A percentile compares a stretch with the other conserved stretches of the same genome.
These are phyloP conservation scores for Aspergillus latus DNA, from an alignment of 2,329 filamentous ascomycete genomes.

Conservation along the genomic window DNA sequence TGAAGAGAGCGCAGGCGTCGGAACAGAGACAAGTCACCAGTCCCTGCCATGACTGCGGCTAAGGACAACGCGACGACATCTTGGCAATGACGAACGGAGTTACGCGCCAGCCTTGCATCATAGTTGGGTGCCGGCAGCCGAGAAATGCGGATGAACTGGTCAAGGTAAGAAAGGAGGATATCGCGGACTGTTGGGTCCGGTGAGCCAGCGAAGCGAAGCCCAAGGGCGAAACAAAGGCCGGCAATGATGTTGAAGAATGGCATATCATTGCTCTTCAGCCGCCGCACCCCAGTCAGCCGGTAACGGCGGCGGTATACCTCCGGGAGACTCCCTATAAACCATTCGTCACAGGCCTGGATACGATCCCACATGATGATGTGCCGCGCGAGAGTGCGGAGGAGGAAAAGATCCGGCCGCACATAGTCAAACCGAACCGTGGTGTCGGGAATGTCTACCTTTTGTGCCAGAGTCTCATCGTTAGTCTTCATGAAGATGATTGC, in stretches of 20 bases:
- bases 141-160: constrained; percentile 79
- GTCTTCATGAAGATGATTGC: constrained; percentile 97
- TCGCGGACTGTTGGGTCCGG: constrained; percentile 71
- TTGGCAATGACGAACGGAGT: constrained; percentile 86
- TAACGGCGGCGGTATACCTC: constrained; percentile 63
- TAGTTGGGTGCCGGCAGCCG: constrained; percentile 65
- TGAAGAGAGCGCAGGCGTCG: constrained; percentile 84
- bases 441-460: constrained; percentile 90
- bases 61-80: constrained; percentile 79
- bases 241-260: constrained; percentile 91
- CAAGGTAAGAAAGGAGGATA: constrained; percentile 77
- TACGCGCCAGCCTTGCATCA: constrained; percentile 78
- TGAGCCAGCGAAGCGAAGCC: constrained; percentile 72
- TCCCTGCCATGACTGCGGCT: constrained; percentile 92
- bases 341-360: constrained; percentile 70
- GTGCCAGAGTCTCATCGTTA: constrained; percentile 79
- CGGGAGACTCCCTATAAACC: constrained; percentile 76
- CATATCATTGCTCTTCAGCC: constrained; percentile 76
- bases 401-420: constrained; percentile 85
- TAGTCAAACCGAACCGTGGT: constrained; percentile 92
- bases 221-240: constrained; percentile 78
- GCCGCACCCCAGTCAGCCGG: constrained; percentile 59
- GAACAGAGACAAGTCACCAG: constrained; percentile 82
- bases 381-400: constrained; percentile 83
- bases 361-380: constrained; percentile 91